Base-by-base conservation (phyloP, 2,329 filamentous ascomycete genomes). In the Bipolaris cookei region DNA sequence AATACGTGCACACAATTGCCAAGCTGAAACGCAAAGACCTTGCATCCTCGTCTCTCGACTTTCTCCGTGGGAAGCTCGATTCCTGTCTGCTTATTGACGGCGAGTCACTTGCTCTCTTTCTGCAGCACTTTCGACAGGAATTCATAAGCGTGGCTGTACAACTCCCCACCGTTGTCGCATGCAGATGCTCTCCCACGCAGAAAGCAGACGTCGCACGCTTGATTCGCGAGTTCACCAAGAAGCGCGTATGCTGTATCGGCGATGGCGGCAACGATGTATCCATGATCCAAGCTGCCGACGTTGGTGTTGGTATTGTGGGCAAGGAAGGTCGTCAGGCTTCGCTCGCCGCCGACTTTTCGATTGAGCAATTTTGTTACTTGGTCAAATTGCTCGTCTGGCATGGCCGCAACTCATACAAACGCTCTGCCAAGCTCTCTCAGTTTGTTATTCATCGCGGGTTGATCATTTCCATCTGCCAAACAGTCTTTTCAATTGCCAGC, bases 301-400 rank as follows among this genome's bases (percentile, higher is more conserved):
- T 99, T 0, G 96, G 96, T 59, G 94, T 99, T 23, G 95, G 95
- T 59, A 99, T 99, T 61, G 95, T 98, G 0, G 95, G 95, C 58
- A 99, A 99, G 80, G 95, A 99, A 80, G 95, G 95, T 32, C 88
- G 91, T 20, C 95, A 99, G 80, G 95, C 95, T 34, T 95, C 90
- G 71, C 83, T 99, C 44, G 96, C 96, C 0, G 96, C 95, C 10
- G 95, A 99, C 76, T 99, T 99, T 77, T 95, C 90, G 57, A 96
- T 99, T 67, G 91, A 92, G 58, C 93, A 97, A 70, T 99, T 99
- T 78, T 90, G 88, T 70, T 92, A 99, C 74, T 81, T 99, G 18
- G 96, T 94, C 47, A 99, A 98, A 77, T 84, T 99, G 1, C 85
- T 99, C n/a, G 92, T 99, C 35, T 99, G 96, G 95, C 96, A 99